A percentile compares a stretch with the other conserved stretches of the same genome.
Evolutionary conservation across 139 green algal species (phyloP).

Genomic region (Chlorella vulgaris): DNA sequence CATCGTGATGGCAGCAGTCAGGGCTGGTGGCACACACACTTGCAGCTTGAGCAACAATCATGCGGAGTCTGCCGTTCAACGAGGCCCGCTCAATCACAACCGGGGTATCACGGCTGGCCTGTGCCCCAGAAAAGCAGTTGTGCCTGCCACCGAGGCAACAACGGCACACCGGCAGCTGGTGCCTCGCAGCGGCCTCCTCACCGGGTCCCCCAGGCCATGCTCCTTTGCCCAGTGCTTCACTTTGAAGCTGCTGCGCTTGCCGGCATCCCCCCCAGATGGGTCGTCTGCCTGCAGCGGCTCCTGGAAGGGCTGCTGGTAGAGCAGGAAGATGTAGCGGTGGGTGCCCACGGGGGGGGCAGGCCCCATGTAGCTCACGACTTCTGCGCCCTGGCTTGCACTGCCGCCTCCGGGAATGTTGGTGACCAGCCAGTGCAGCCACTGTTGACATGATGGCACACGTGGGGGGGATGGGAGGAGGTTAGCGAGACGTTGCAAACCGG

Average conservation of each 20-base stretch:
- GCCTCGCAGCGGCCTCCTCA: background rate
- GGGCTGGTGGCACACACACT: too few relatives aligned
- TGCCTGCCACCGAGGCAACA: too few relatives aligned
- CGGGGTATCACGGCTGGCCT: background rate
- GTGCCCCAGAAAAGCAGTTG: background rate
- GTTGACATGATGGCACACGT: background rate
- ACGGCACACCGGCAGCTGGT: background rate
- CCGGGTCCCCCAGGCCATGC: background rate
- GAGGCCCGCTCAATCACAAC: too few relatives aligned
- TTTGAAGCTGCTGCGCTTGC: background rate
- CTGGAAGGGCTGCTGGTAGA: slow-evolving; percentile 27
- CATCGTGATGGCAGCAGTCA: too few relatives aligned
- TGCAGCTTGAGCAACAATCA: too few relatives aligned
- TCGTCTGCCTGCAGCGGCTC: slow-evolving; percentile 14
- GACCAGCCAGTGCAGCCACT: slow-evolving; percentile 21
- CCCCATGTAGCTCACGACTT: background rate
- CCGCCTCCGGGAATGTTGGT: slow-evolving; percentile 10
- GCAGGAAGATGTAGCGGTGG: slow-evolving; percentile 36
- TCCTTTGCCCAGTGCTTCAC: background rate
- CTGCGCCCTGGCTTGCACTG: background rate
- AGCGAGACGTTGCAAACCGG: too few relatives aligned
- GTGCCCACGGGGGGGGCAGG: slow-evolving; percentile 15
- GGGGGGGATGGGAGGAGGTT: background rate
- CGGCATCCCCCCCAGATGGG: slow-evolving; percentile 6
- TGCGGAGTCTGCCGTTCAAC: too few relatives aligned